Conservation (phyloP, 140 eudicot species). For the Stevia rebaudiana region DNA sequence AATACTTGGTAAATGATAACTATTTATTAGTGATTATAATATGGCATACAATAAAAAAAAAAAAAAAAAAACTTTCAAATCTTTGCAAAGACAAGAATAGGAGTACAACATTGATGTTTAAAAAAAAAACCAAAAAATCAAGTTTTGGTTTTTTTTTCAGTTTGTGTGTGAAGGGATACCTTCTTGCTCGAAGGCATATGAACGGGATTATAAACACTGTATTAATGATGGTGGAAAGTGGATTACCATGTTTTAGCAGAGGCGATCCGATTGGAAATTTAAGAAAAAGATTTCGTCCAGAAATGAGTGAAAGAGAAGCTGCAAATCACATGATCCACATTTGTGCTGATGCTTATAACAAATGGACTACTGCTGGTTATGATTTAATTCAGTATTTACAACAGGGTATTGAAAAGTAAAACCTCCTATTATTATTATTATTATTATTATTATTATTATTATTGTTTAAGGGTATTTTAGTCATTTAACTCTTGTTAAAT, state of each 20-base stretch:
- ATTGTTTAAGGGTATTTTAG: background rate
- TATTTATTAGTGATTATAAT: background rate
- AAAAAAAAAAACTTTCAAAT: too few species aligned
- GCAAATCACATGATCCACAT: constrained; percentile 92
- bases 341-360: constrained; percentile 92
- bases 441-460: background rate
- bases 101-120: too few species aligned
- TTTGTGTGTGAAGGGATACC: constrained; percentile 98
- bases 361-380: constrained; percentile 99
- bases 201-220: constrained; percentile 89
- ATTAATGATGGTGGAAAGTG: constrained; percentile 81
- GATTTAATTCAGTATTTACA: constrained; percentile 96
- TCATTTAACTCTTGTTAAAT: background rate
- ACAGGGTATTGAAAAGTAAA: constrained; percentile 91
- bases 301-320: constrained; percentile 98
- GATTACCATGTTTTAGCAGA: constrained; percentile 94
- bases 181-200: constrained; percentile 83
- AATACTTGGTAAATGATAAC: background rate
- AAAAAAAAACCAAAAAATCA: too few species aligned
- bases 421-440: background rate
- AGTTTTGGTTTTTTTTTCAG: constrained; percentile 39
- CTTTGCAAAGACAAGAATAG: too few species aligned
- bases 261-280: constrained; percentile 96
- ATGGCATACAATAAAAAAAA: background rate
- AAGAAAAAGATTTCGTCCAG: constrained; percentile 95